Evolutionary conservation across 129 eudicot genomes (phyloP).

Genomic region (Chrysanthemum makinoi): DNA sequence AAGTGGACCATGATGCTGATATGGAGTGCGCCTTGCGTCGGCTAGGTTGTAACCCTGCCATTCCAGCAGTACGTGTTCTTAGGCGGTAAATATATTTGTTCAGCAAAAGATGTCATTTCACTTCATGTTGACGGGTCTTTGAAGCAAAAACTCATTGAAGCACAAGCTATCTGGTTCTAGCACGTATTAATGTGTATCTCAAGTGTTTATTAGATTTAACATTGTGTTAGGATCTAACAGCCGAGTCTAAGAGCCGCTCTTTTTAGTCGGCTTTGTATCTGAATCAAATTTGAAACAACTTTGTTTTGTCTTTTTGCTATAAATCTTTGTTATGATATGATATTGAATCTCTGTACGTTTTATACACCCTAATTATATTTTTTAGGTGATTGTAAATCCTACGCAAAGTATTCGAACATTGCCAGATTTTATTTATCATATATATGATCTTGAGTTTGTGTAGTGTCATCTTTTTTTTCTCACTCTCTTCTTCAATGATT

Average conservation of each 20-base stretch:
- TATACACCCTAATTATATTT: too few relatives aligned
- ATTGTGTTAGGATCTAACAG: slow-evolving; percentile 17
- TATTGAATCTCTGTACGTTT: not conserved
- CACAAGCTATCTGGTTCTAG: slow-evolving; percentile 80
- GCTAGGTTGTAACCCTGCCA: slow-evolving; percentile 65
- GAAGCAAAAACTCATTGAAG: slow-evolving; percentile 63
- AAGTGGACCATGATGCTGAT: slow-evolving; percentile 69
- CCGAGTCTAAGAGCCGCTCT: slow-evolving; percentile 26
- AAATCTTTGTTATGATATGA: not conserved
- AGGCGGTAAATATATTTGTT: slow-evolving; percentile 76
- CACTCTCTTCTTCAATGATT: too few relatives aligned
- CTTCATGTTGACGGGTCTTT: slow-evolving; percentile 77
- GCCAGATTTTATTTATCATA: too few relatives aligned
- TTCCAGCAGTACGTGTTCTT: slow-evolving; percentile 90
- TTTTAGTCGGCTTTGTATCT: slow-evolving; percentile 26
- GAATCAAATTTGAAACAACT: slow-evolving; percentile 4
- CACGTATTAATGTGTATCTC: slow-evolving; percentile 1
- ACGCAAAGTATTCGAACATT: too few relatives aligned
- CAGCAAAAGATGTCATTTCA: slow-evolving; percentile 72
- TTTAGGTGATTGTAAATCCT: too few relatives aligned
- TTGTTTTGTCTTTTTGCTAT: not conserved
- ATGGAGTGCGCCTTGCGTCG: slow-evolving; percentile 73
- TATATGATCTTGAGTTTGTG: too few relatives aligned
- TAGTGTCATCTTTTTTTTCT: too few relatives aligned
- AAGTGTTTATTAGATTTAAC: slow-evolving; percentile 16